These are phyloP conservation scores for Podospora appendiculata DNA, from an alignment of 495 filamentous ascomycete genomes.

Conservation along the genomic window DNA sequence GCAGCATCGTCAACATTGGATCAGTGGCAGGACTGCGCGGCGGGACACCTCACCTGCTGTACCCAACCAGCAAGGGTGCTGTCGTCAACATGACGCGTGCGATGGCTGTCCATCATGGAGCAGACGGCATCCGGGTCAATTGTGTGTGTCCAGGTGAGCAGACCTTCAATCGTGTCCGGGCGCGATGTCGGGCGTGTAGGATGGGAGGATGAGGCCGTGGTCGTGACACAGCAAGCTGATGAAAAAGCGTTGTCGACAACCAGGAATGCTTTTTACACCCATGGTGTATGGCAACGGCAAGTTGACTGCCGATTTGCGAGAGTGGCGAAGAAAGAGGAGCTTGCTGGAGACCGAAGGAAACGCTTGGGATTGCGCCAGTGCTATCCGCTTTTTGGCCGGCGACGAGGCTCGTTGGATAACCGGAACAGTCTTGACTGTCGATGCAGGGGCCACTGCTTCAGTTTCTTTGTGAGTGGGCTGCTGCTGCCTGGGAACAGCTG, in stretches of 20 bases:
- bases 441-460: conserved; percentile 23
- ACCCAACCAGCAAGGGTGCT: conserved; percentile 55
- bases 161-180: neutral
- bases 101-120: conserved; percentile 51
- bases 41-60: conserved; percentile 51
- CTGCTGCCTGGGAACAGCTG: too few relatives aligned
- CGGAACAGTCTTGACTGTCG: conserved; percentile 39
- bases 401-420: conserved; percentile 45
- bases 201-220: too few relatives aligned
- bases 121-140: conserved; percentile 48
- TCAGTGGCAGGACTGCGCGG: conserved; percentile 49
- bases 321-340: conserved; percentile 39
- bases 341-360: conserved; percentile 47
- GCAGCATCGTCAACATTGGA: conserved; percentile 42
- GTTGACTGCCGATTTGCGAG: conserved; percentile 41
- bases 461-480: neutral
- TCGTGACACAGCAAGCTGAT: neutral
- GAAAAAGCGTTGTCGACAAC: neutral
- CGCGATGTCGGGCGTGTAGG: neutral
- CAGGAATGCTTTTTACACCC: conserved; percentile 50
- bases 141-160: conserved; percentile 46
- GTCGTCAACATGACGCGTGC: conserved; percentile 52
- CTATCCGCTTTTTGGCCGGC: conserved; percentile 34
- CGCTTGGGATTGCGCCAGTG: conserved; percentile 41
- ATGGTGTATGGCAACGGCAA: conserved; percentile 46